Evolutionary conservation across 1,139 yeast species (phyloP), one percentile per base, ranked within the genome.

Genomic region (Debaryomycetaceae sp.): DNA sequence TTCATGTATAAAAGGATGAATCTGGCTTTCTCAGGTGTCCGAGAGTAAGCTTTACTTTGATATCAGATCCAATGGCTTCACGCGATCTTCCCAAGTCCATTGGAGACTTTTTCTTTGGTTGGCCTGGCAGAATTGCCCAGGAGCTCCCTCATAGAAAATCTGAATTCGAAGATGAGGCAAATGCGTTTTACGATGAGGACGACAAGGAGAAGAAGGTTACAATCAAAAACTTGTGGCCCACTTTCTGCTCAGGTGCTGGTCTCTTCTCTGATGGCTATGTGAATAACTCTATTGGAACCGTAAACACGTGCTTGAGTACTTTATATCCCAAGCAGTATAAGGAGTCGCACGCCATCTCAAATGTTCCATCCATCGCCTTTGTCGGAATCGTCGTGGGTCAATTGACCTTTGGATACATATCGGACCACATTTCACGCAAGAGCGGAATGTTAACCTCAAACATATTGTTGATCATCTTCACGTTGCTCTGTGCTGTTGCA

Each of bases 331-430:
- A 53, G 0, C 73, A 72, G 45, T 80, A 81, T 50, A 56, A 74
- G 3, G 48, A 70, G 9, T 82, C 93, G 0, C 55, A 58, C 30
- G 95, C 95, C 16, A 75, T 83, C 35, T 69, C 77, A 39, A 85
- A 86, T 48, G 83, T 88, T 34, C 71, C 93, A 0, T 78, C 95
- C n/a, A 83, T 88, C 49, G 95, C 88, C 0, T 88, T 88, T 51
- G 95, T 73, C 9, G 96, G 96, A 46, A 86, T 89, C 3, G 93
- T 88, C 30, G 71, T 83, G n/a, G 96, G 96, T 26, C 89, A 80
- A 63, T 67, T 88, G 33, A 34, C 66, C 2, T 86, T 88, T 56
- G 96, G 96, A 29, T 78, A 76, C 47, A 60, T 83, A 31, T 73
- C 94, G 12, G 96, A 88, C 58, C 73, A 78, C 48, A 64, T 78